These are phyloP conservation scores for Penicillium paradoxum DNA, from an alignment of 495 filamentous ascomycete genomes.

Conservation along the genomic window DNA sequence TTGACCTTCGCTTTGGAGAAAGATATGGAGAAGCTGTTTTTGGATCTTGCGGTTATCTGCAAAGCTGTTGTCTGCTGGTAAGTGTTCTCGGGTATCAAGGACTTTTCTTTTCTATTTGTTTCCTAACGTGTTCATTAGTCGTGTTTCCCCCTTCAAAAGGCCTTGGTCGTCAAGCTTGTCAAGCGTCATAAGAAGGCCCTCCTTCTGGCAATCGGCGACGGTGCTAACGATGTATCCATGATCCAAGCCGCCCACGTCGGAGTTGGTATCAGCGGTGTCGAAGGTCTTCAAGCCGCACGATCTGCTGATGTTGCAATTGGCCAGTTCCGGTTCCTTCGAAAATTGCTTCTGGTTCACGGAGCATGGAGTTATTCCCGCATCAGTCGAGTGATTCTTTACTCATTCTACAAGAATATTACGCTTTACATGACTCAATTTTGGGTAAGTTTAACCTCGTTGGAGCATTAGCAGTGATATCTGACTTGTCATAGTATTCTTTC, in stretches of 20 bases:
- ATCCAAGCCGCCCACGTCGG: conserved; percentile 99
- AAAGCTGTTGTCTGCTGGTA: conserved; percentile 98
- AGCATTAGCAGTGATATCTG: conserved; percentile 21
- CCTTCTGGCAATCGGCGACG: conserved; percentile 92
- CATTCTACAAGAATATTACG: conserved; percentile 99
- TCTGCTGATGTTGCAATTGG: conserved; percentile 95
- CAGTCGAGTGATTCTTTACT: conserved; percentile 93
- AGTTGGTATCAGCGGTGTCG: conserved; percentile 94
- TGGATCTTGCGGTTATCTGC: conserved; percentile 90
- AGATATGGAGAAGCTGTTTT: conserved; percentile 87
- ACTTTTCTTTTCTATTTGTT: conserved; percentile 10
- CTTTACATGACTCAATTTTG: conserved; percentile 99
- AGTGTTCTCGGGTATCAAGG: conserved; percentile 14
- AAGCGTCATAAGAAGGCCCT: conserved; percentile 92
- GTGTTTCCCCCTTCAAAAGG: conserved; percentile 98
- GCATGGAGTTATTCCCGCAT: conserved; percentile 98
- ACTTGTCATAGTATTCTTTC: conserved; percentile 72
- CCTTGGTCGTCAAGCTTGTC: conserved; percentile 96
- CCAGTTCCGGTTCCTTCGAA: conserved; percentile 94
- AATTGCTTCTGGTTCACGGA: conserved; percentile 92
- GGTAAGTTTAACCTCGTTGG: conserved; percentile 46
- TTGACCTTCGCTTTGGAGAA: conserved; percentile 91
- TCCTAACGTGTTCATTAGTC: conserved; percentile 37
- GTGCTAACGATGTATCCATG: conserved; percentile 99
- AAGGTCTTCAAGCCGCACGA: conserved; percentile 97